Evolutionary conservation across 1,139 yeast genomes (phyloP).

Genomic region (Kodamaea fungicola): DNA sequence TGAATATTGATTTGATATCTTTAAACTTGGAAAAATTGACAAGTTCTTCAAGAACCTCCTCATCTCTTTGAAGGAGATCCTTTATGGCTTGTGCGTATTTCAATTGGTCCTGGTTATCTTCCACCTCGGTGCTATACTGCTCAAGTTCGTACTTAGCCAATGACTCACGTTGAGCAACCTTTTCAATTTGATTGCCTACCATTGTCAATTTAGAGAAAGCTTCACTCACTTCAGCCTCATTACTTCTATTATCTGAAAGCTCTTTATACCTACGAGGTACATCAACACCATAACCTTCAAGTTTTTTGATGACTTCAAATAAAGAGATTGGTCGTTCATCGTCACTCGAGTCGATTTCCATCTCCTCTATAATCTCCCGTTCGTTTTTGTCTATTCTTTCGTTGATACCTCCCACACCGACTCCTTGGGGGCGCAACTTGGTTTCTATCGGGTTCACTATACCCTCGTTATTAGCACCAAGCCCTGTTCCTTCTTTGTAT

Average conservation of each 20-base stretch:
- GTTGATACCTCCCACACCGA: slow-evolving; percentile 67
- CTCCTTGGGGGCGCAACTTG: slow-evolving; percentile 58
- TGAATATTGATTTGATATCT: slow-evolving; percentile 8
- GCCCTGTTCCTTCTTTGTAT: slow-evolving; percentile 74
- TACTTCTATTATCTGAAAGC: slow-evolving; percentile 17
- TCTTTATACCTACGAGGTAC: slow-evolving; percentile 28
- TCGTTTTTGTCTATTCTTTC: slow-evolving; percentile 22
- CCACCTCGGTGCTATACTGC: slow-evolving; percentile 7
- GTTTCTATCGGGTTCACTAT: slow-evolving; percentile 77
- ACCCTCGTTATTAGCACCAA: slow-evolving; percentile 71
- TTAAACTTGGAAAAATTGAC: not conserved
- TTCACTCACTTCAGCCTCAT: slow-evolving; percentile 7
- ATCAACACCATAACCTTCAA: slow-evolving; percentile 23
- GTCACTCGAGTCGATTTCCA: slow-evolving; percentile 8
- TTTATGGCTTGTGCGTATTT: slow-evolving; percentile 3
- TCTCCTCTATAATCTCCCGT: slow-evolving; percentile 7
- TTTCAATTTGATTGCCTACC: slow-evolving; percentile 17
- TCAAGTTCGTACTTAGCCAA: slow-evolving; percentile 16
- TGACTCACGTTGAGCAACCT: slow-evolving; percentile 17
- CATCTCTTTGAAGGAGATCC: slow-evolving; percentile 3
- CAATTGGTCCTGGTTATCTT: slow-evolving; percentile 3
- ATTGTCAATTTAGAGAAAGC: slow-evolving; percentile 13
- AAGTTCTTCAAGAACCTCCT: not conserved
- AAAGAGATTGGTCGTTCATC: slow-evolving; percentile 12
- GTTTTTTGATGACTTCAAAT: slow-evolving; percentile 24